Percentiles rank a stretch among this genome's conserved stretches.
Conservation (phyloP, 2,329 filamentous ascomycete species). For the Samsoniella hepiali region DNA sequence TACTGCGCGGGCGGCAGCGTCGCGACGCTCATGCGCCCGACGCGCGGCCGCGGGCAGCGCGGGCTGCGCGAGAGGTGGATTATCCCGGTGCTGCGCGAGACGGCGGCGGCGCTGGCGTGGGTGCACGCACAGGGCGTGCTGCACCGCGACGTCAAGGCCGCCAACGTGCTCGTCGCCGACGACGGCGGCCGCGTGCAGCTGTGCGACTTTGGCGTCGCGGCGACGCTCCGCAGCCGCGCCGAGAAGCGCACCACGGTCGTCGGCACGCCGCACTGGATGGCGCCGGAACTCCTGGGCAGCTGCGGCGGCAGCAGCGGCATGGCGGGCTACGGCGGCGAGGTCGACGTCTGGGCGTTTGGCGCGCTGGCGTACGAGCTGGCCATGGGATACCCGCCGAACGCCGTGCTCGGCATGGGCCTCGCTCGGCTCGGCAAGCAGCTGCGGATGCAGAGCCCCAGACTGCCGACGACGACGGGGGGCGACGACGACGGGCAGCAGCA, state of each 20-base stretch:
- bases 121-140: conserved; percentile 51
- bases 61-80: conserved; percentile 51
- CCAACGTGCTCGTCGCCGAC: conserved; percentile 63
- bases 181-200: conserved; percentile 58
- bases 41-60: conserved; percentile 34
- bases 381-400: conserved; percentile 59
- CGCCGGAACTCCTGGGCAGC: conserved; percentile 54
- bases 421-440: conserved; percentile 43
- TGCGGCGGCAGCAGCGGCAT: conserved; percentile 17
- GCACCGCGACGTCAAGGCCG: conserved; percentile 53
- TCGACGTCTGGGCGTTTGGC: conserved; percentile 68
- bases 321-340: conserved; percentile 51
- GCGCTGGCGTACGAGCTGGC: conserved; percentile 67
- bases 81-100: conserved; percentile 48
- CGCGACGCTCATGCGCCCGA: conserved; percentile 52
- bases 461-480: conserved; percentile 48
- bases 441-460: conserved; percentile 48
- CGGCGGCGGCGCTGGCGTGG: conserved; percentile 47
- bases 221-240: conserved; percentile 55
- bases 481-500: conserved; percentile 45
- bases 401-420: conserved; percentile 39
- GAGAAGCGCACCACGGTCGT: conserved; percentile 65
- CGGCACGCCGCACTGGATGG: conserved; percentile 68
- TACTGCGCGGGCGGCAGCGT: conserved; percentile 67
- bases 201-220: conserved; percentile 66